phyloP scores from a whole-genome alignment of 106 monocot genomes.

The Apostasia ramifera region DNA sequence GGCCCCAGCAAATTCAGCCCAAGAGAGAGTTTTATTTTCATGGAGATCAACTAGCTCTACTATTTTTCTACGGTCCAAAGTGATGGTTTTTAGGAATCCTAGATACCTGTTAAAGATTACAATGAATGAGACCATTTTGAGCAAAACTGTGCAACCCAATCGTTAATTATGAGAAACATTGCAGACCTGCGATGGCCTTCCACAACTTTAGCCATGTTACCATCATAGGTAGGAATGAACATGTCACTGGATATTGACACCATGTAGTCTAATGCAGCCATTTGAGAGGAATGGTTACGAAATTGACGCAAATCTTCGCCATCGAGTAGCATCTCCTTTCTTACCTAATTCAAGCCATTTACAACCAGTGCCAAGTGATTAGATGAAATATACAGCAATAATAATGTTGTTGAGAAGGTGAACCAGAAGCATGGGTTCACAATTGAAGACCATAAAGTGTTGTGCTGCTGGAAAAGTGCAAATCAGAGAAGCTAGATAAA shows the following conservation, averaged over 20 bases:
- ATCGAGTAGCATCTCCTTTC: conserved; percentile 62
- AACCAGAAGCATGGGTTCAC: too few species aligned
- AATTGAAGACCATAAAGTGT: too few species aligned
- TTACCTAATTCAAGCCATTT: conserved; percentile 25
- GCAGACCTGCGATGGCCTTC: conserved; percentile 69
- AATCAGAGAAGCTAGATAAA: too few species aligned
- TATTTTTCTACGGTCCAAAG: conserved; percentile 45
- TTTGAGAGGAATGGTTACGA: conserved; percentile 69
- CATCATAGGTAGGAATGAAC: conserved; percentile 72
- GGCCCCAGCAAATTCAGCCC: conserved; percentile 38
- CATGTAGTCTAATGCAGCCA: conserved; percentile 82
- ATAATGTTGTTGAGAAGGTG: too few species aligned
- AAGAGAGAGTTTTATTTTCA: conserved; percentile 45
- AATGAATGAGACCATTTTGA: neutral
- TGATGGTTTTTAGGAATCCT: conserved; percentile 50
- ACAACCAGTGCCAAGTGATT: neutral
- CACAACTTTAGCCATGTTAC: conserved; percentile 87
- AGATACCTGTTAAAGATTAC: conserved; percentile 37
- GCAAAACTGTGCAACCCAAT: neutral
- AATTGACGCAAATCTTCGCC: conserved; percentile 50
- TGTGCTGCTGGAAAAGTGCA: too few species aligned
- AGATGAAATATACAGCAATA: too few species aligned
- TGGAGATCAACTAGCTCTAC: conserved; percentile 52
- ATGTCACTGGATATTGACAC: conserved; percentile 62
- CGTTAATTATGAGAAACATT: neutral